A percentile compares a stretch with the other conserved stretches of the same genome.
Conservation (phyloP, 768 basidiomycete genomes). For the Termitomyces sp. region DNA sequence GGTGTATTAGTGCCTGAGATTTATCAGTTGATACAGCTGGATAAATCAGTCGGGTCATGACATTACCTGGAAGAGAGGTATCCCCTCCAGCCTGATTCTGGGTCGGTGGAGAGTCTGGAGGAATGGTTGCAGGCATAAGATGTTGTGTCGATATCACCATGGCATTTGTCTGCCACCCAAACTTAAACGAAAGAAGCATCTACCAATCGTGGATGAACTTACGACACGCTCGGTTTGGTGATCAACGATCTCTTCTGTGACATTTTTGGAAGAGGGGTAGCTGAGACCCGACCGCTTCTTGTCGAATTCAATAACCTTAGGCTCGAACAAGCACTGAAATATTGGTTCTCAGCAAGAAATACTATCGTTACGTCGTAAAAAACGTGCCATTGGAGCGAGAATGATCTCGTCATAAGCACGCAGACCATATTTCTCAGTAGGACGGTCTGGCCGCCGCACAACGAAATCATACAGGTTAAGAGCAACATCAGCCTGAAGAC, state of each 20-base stretch:
- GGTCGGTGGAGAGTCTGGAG: constrained; percentile 20
- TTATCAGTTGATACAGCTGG: not conserved
- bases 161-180: constrained; percentile 63
- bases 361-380: not conserved
- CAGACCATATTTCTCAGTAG: constrained; percentile 83
- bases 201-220: constrained; percentile 14
- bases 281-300: constrained; percentile 53
- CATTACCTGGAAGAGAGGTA: constrained; percentile 13
- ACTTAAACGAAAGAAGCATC: constrained; percentile 3
- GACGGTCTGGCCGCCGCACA: constrained; percentile 67
- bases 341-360: not conserved
- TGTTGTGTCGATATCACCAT: constrained; percentile 92
- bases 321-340: constrained; percentile 85
- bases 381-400: constrained; percentile 80
- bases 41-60: not conserved
- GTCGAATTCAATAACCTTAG: constrained; percentile 87
- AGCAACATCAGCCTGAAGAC: constrained; percentile 74
- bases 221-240: constrained; percentile 50
- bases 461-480: constrained; percentile 88
- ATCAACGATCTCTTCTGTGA: constrained; percentile 72
- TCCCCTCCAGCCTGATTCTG: constrained; percentile 4
- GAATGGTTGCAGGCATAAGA: constrained; percentile 38
- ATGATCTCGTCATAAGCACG: constrained; percentile 95
- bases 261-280: constrained; percentile 44
- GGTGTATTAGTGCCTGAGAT: constrained; percentile 14